phyloP scores from a whole-genome alignment of 176 grass and related monocot species.

The Poa pratensis region DNA sequence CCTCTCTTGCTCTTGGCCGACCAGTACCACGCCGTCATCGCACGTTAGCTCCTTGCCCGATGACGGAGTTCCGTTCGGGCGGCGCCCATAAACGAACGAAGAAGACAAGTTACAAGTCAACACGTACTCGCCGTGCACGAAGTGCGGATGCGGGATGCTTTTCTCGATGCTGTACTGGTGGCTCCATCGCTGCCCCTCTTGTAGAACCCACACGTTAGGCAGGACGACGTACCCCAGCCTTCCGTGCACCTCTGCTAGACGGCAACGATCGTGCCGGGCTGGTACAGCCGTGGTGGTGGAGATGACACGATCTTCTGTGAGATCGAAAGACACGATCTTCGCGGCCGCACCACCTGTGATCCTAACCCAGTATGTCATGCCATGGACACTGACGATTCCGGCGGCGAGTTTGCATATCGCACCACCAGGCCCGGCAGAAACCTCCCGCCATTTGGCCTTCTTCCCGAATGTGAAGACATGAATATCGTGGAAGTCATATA shows the following conservation, averaged over 20 bases:
- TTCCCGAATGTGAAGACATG: neutral
- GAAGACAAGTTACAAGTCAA: fast-evolving
- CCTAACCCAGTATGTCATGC: too few relatives aligned
- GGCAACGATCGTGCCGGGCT: neutral
- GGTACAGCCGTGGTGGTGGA: neutral
- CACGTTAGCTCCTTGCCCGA: neutral
- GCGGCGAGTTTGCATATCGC: too few relatives aligned
- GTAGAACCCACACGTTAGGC: neutral
- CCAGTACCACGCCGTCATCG: neutral
- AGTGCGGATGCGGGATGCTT: neutral
- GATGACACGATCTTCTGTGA: too few relatives aligned
- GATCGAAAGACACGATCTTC: too few relatives aligned
- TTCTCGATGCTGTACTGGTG: neutral
- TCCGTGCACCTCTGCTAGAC: neutral
- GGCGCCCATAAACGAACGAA: neutral
- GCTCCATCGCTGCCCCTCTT: neutral
- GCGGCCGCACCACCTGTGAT: too few relatives aligned
- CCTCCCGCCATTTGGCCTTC: too few relatives aligned
- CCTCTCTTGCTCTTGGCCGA: neutral
- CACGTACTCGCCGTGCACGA: neutral
- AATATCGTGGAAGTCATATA: neutral
- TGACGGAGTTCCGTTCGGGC: neutral
- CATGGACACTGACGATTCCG: too few relatives aligned
- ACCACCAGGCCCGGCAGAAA: too few relatives aligned
- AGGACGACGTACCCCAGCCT: neutral